Percentiles rank a stretch among this genome's conserved stretches.
phyloP scores from a whole-genome alignment of 1,139 yeast genomes.

The Pichia inconspicua region DNA sequence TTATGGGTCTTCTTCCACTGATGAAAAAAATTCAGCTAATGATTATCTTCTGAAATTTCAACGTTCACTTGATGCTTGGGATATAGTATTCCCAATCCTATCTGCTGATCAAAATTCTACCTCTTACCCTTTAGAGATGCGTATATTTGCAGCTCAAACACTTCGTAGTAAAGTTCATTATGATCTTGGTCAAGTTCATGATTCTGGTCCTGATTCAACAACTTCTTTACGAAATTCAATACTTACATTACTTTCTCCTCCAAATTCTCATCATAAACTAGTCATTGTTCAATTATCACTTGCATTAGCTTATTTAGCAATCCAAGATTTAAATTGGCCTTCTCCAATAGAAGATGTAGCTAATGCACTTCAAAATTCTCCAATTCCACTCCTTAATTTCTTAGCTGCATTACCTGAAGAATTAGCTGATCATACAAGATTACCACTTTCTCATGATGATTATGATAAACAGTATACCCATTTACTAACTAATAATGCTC shows the following conservation, averaged over 20 bases:
- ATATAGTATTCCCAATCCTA: constrained; percentile 30
- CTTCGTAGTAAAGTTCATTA: constrained; percentile 75
- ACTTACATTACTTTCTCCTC: constrained; percentile 40
- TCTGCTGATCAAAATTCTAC: constrained; percentile 8
- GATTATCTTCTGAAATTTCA: constrained; percentile 72
- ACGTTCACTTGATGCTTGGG: constrained; percentile 70
- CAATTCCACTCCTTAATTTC: constrained; percentile 59
- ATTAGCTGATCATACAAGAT: constrained; percentile 64
- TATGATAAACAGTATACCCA: constrained; percentile 56
- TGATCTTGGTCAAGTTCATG: constrained; percentile 72
- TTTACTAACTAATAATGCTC: constrained; percentile 60
- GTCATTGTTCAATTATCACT: constrained; percentile 76
- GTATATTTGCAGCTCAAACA: constrained; percentile 86
- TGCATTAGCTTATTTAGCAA: constrained; percentile 71
- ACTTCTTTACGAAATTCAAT: constrained; percentile 50
- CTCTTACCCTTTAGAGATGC: constrained; percentile 37
- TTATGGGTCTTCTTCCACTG: constrained; percentile 41
- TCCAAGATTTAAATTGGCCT: constrained; percentile 70
- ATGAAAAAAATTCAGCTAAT: constrained; percentile 53
- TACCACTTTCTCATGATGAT: constrained; percentile 78
- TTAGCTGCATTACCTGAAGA: constrained; percentile 89
- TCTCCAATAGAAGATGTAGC: constrained; percentile 66
- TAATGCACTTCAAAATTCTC: constrained; percentile 36
- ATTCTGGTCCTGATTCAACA: constrained; percentile 32
- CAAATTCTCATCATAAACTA: constrained; percentile 33